A percentile compares a stretch with the other conserved stretches of the same genome.
These are phyloP conservation scores for Graphiopsis chlorocephala DNA, from an alignment of 2,329 filamentous ascomycete genomes.

Conservation along the genomic window DNA sequence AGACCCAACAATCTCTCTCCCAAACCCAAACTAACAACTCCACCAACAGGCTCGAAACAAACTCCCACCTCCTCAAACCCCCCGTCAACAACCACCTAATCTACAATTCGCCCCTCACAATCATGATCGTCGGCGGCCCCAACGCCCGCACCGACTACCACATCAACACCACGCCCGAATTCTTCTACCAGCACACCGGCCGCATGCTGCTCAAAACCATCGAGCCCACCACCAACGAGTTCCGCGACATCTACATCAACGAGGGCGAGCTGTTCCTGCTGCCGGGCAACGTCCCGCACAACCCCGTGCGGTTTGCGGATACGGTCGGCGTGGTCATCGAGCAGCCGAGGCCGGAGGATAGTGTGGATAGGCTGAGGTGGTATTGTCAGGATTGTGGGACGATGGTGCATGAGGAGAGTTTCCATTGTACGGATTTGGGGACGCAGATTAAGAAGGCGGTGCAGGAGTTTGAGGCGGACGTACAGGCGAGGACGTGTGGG, in stretches of 20 bases:
- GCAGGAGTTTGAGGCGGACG: conserved; percentile 70
- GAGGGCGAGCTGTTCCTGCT: conserved; percentile 94
- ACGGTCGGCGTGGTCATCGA: conserved; percentile 94
- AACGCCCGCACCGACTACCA: conserved; percentile 97
- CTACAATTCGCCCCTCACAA: conserved; percentile 77
- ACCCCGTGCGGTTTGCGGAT: conserved; percentile 87
- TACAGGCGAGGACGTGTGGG: conserved; percentile 69
- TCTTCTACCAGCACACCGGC: conserved; percentile 96
- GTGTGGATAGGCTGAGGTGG: conserved; percentile 81
- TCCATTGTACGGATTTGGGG: conserved; percentile 86
- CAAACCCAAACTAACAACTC: neutral
- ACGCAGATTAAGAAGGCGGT: conserved; percentile 94
- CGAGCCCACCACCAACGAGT: conserved; percentile 59
- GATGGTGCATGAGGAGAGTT: conserved; percentile 79
- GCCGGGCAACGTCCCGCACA: conserved; percentile 92
- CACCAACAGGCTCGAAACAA: conserved; percentile 73
- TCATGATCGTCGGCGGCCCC: conserved; percentile 94
- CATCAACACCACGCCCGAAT: conserved; percentile 93
- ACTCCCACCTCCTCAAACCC: conserved; percentile 86
- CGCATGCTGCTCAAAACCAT: conserved; percentile 93
- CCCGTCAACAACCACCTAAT: conserved; percentile 98
- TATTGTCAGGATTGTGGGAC: conserved; percentile 73
- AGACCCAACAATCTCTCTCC: conserved; percentile 15
- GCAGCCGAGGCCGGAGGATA: conserved; percentile 69
- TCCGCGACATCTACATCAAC: conserved; percentile 82